phyloP scores from a whole-genome alignment of 2,329 filamentous ascomycete genomes.

The Apiospora sp. region DNA sequence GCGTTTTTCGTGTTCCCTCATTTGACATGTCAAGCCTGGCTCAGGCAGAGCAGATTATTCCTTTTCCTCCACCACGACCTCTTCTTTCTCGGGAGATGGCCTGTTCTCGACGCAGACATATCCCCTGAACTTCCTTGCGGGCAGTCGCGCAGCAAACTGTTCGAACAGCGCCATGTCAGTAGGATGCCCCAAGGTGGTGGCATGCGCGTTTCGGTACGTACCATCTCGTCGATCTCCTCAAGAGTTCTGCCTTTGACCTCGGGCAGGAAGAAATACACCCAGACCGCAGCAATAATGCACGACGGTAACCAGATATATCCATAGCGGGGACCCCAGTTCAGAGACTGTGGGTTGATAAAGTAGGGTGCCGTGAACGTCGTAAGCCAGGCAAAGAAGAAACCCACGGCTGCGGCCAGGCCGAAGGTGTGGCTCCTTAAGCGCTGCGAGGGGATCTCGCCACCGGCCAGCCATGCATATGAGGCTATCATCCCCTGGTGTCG shows the following conservation, averaged over 20 bases:
- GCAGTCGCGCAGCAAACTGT: conserved; percentile 36
- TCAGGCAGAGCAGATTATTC: conserved; percentile 14
- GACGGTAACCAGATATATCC: conserved; percentile 58
- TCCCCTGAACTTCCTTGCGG: conserved; percentile 34
- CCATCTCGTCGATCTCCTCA: conserved; percentile 58
- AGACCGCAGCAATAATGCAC: conserved; percentile 35
- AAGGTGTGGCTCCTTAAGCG: conserved; percentile 60
- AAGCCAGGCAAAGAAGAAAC: conserved; percentile 59
- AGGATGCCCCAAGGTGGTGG: not conserved
- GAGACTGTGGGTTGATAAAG: conserved; percentile 58
- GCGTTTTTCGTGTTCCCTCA: not conserved
- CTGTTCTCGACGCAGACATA: conserved; percentile 32
- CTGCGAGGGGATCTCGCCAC: conserved; percentile 62
- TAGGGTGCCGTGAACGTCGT: conserved; percentile 62
- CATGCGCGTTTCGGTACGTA: conserved; percentile 28
- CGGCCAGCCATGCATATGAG: conserved; percentile 59
- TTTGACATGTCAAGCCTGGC: not conserved
- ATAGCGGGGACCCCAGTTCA: conserved; percentile 61
- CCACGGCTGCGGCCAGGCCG: conserved; percentile 55
- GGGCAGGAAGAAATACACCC: conserved; percentile 54
- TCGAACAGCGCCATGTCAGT: not conserved
- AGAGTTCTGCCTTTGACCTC: conserved; percentile 56
- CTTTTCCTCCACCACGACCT: conserved; percentile 11
- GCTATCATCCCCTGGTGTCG: conserved; percentile 50
- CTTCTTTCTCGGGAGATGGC: not conserved